Percentiles rank a stretch among this genome's conserved stretches.
phyloP scores from a whole-genome alignment of 2,329 filamentous ascomycete genomes.

The Arthrobotrys pseudoclavata region DNA sequence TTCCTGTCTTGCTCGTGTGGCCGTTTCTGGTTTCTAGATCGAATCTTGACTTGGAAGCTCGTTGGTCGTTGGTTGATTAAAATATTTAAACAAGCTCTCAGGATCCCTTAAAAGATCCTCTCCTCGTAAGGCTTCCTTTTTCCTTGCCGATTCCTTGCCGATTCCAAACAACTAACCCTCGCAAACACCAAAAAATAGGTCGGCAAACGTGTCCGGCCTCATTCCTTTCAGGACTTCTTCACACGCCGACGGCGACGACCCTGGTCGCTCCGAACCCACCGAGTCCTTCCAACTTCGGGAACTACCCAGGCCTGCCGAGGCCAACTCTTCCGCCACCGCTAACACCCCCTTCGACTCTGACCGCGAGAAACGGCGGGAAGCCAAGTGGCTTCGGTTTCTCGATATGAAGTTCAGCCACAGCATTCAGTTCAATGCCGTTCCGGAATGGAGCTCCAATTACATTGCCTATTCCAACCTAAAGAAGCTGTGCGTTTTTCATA shows the following conservation, averaged over 20 bases:
- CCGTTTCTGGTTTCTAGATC: slow-evolving; percentile 1
- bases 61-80: background rate
- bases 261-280: slow-evolving; percentile 14
- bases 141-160: background rate
- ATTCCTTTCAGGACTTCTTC: slow-evolving; percentile 24
- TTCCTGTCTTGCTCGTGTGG: slow-evolving; percentile 21
- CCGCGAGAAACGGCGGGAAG: slow-evolving; percentile 60
- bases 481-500: slow-evolving; percentile 79
- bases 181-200: slow-evolving; percentile 12
- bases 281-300: slow-evolving; percentile 49
- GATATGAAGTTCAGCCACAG: slow-evolving; percentile 99
- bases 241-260: slow-evolving; percentile 24
- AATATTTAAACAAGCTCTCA: slow-evolving; percentile 28
- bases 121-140: slow-evolving; percentile 24
- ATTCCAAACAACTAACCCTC: slow-evolving; percentile 2
- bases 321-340: slow-evolving; percentile 1
- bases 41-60: background rate
- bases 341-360: slow-evolving; percentile 20
- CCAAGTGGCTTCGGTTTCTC: slow-evolving; percentile 73
- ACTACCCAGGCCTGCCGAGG: slow-evolving; percentile 26
- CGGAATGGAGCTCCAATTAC: slow-evolving; percentile 99
- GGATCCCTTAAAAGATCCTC: slow-evolving; percentile 44
- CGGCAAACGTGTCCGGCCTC: slow-evolving; percentile 51
- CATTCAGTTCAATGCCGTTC: slow-evolving; percentile 98
- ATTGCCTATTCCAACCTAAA: slow-evolving; percentile 99